Percentiles rank a stretch among this genome's conserved stretches.
Conservation (phyloP, 345 rosid genomes). For the Salix dunnii region DNA sequence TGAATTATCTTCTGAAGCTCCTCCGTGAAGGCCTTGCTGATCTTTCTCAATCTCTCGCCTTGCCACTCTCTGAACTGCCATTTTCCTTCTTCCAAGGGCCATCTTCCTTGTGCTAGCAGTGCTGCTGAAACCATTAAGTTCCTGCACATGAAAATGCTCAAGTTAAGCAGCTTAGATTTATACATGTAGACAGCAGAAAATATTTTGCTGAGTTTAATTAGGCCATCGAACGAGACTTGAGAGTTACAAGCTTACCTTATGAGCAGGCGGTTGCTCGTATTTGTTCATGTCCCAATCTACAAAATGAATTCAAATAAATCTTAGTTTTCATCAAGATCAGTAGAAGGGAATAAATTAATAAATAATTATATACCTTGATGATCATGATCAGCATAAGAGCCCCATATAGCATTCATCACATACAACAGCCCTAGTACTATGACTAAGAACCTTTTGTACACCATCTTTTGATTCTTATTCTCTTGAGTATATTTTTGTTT, state of each 20-base stretch:
- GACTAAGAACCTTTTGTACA: conserved; percentile 26
- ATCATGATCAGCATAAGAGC: conserved; percentile 25
- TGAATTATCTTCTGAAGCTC: conserved; percentile 30
- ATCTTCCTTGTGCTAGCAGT: conserved; percentile 6
- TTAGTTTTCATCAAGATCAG: not conserved
- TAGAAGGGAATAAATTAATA: not conserved
- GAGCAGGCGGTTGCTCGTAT: not conserved
- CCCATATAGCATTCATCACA: conserved; percentile 15
- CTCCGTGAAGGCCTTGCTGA: not conserved
- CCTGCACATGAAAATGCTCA: conserved; percentile 19
- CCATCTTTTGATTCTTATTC: conserved; percentile 20
- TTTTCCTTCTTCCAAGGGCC: conserved; percentile 38
- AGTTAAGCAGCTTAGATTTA: not conserved
- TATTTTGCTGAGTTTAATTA: not conserved
- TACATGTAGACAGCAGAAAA: not conserved
- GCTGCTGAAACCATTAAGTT: conserved; percentile 18
- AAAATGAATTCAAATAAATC: not conserved
- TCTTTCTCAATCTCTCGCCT: conserved; percentile 6
- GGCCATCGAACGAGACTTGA: not conserved
- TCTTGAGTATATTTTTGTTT: not conserved
- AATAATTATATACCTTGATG: conserved; percentile 29
- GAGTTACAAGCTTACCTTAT: conserved; percentile 12
- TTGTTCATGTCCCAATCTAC: conserved; percentile 3
- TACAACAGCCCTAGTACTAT: conserved; percentile 35
- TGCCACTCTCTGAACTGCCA: conserved; percentile 16